Percentiles rank a stretch among this genome's conserved stretches.
phyloP scores from a whole-genome alignment of 768 basidiomycete genomes.

The Leccinum disarticulatum region DNA sequence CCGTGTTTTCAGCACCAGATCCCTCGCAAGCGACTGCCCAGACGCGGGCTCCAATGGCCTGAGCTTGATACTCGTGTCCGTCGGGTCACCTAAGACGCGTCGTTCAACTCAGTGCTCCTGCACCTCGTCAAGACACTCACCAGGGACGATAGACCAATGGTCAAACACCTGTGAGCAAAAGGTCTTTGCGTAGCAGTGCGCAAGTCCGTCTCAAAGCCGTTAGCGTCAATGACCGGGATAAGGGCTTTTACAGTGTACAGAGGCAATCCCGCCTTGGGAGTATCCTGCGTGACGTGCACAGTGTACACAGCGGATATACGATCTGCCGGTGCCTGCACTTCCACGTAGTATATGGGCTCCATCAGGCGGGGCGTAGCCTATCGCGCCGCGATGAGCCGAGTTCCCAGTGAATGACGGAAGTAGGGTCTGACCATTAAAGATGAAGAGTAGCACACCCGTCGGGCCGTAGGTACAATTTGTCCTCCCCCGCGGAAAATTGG shows the following conservation, averaged over 20 bases:
- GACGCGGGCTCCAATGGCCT: conserved; percentile 96
- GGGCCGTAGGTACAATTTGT: conserved; percentile 98
- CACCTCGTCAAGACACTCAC: conserved; percentile 41
- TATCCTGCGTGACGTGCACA: conserved; percentile 97
- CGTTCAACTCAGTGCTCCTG: neutral
- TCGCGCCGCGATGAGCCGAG: neutral
- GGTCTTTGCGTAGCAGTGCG: conserved; percentile 97
- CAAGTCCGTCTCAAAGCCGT: conserved; percentile 98
- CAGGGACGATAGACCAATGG: conserved; percentile 99
- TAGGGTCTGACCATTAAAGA: conserved; percentile 83
- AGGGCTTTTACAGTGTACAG: conserved; percentile 97
- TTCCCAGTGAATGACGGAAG: conserved; percentile 9
- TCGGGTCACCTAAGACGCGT: conserved; percentile 79
- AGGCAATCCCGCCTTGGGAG: conserved; percentile 96
- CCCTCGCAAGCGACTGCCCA: conserved; percentile 90
- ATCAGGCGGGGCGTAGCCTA: conserved; percentile 93
- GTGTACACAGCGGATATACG: conserved; percentile 99
- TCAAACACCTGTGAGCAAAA: conserved; percentile 97
- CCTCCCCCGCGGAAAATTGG: conserved; percentile 98
- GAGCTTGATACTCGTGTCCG: conserved; percentile 95
- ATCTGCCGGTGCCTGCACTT: conserved; percentile 98
- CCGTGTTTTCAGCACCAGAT: conserved; percentile 94
- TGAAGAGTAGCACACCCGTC: conserved; percentile 97
- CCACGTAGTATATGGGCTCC: conserved; percentile 98
- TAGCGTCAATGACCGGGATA: conserved; percentile 97